A percentile compares a stretch with the other conserved stretches of the same genome.
Conservation (phyloP, 192 early-diverging fungal species). For the Podila verticillata region DNA sequence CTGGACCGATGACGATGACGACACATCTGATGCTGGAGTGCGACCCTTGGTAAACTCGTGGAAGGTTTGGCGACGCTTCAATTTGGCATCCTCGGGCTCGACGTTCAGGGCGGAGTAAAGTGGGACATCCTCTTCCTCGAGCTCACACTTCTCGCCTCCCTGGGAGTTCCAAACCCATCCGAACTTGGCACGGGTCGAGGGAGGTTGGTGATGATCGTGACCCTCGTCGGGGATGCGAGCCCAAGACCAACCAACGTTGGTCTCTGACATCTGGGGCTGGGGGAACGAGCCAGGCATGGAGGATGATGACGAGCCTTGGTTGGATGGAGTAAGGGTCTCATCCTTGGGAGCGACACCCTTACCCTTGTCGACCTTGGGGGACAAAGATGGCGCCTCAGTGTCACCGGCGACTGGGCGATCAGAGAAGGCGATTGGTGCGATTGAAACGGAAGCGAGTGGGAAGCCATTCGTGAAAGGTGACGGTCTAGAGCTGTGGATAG, state of each 20-base stretch:
- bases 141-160: constrained; percentile 31
- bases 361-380: constrained; percentile 5
- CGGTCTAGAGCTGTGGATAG: constrained; percentile 25
- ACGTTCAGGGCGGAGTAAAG: constrained; percentile 8
- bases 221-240: constrained; percentile 38
- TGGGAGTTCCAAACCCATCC: constrained; percentile 46
- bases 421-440: neutral
- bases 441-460: constrained; percentile 16
- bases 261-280: constrained; percentile 12
- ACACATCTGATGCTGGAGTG: neutral
- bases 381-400: neutral
- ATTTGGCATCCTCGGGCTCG: constrained; percentile 13
- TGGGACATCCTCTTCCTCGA: constrained; percentile 6
- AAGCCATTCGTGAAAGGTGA: constrained; percentile 27
- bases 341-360: constrained; percentile 7
- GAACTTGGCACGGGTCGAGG: constrained; percentile 38
- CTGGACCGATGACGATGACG: neutral
- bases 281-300: constrained; percentile 49
- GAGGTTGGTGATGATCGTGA: constrained; percentile 24
- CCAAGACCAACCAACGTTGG: constrained; percentile 33
- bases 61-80: constrained; percentile 29
- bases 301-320: constrained; percentile 7
- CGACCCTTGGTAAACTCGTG: constrained; percentile 15
- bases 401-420: constrained; percentile 26
- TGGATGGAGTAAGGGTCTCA: neutral